These are phyloP conservation scores for Cutaneotrichosporon sp. DNA, from an alignment of 1,284 basidiomycete genomes.

Conservation along the genomic window DNA sequence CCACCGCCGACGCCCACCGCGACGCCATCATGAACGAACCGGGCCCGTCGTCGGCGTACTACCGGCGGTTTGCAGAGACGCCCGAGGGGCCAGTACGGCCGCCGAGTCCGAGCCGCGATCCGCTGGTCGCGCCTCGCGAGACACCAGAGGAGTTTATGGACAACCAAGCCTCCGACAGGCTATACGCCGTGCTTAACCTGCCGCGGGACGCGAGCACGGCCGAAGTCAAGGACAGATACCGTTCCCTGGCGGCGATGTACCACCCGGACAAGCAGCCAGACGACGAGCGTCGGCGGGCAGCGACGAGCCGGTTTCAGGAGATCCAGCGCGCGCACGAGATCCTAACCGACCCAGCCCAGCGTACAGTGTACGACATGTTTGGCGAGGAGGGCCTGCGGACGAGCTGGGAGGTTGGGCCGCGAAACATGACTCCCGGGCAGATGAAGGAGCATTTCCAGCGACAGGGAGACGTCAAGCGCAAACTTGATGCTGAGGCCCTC, in stretches of 20 bases:
- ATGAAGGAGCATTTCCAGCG: conserved; percentile 49
- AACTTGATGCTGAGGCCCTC: conserved; percentile 50
- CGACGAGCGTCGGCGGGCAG: conserved; percentile 30
- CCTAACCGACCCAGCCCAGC: conserved; percentile 48
- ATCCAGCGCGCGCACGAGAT: conserved; percentile 48
- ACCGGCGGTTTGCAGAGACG: conserved; percentile 31
- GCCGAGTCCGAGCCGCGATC: conserved; percentile 24
- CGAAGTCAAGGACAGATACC: conserved; percentile 42
- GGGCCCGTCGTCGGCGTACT: conserved; percentile 42
- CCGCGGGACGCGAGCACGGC: conserved; percentile 30
- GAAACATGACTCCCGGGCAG: conserved; percentile 46
- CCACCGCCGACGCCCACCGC: not conserved
- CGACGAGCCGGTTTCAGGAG: conserved; percentile 36
- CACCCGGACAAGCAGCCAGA: conserved; percentile 55
- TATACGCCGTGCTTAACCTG: conserved; percentile 44
- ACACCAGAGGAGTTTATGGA: conserved; percentile 12
- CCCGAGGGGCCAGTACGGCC: conserved; percentile 33
- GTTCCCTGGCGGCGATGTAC: conserved; percentile 45
- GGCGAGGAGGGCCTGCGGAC: conserved; percentile 53
- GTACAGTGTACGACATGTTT: conserved; percentile 54
- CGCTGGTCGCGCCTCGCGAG: conserved; percentile 19
- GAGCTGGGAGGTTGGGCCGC: conserved; percentile 50
- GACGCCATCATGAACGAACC: conserved; percentile 31
- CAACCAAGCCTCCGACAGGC: conserved; percentile 10
- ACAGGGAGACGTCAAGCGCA: conserved; percentile 46